Conservation (phyloP, 2,329 filamentous ascomycete species). For the Alternaria gansuensis region DNA sequence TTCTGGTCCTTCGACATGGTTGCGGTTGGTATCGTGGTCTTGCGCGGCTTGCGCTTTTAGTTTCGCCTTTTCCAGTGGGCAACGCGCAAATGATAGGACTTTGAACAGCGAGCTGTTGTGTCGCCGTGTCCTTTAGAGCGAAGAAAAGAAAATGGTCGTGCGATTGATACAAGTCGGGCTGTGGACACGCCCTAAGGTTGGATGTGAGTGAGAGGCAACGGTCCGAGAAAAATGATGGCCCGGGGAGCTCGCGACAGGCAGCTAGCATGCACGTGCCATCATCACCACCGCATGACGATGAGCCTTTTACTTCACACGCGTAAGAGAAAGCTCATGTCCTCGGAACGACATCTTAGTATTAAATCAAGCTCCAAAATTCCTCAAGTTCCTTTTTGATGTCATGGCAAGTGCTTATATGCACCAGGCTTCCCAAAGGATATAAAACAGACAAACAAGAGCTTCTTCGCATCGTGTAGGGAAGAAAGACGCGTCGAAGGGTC, state of each 20-base stretch:
- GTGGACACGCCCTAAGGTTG: slow-evolving; percentile 38
- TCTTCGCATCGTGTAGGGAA: background rate
- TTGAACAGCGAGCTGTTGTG: slow-evolving; percentile 12
- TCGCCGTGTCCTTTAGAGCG: slow-evolving; percentile 21
- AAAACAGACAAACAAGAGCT: background rate
- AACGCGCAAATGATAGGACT: slow-evolving; percentile 17
- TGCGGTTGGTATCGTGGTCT: slow-evolving; percentile 28
- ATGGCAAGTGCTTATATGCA: too few species aligned
- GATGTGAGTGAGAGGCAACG: slow-evolving; percentile 29
- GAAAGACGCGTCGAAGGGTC: background rate
- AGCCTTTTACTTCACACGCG: background rate
- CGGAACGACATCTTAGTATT: background rate
- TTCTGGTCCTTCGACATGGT: slow-evolving; percentile 49
- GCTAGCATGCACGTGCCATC: slow-evolving; percentile 21
- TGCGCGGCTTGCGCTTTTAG: slow-evolving; percentile 35
- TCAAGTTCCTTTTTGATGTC: background rate
- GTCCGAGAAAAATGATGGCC: slow-evolving; percentile 20
- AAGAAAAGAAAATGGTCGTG: slow-evolving; percentile 17
- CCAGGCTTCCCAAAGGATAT: background rate
- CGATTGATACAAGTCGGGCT: slow-evolving; percentile 28
- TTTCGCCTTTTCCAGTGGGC: slow-evolving; percentile 19
- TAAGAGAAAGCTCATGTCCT: background rate
- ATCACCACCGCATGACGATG: slow-evolving; percentile 2
- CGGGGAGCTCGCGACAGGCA: slow-evolving; percentile 23
- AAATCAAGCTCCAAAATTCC: background rate